Evolutionary conservation across 257 asterid species (phyloP), one percentile per base, ranked within the genome.

Genomic region (Rehmannia glutinosa): DNA sequence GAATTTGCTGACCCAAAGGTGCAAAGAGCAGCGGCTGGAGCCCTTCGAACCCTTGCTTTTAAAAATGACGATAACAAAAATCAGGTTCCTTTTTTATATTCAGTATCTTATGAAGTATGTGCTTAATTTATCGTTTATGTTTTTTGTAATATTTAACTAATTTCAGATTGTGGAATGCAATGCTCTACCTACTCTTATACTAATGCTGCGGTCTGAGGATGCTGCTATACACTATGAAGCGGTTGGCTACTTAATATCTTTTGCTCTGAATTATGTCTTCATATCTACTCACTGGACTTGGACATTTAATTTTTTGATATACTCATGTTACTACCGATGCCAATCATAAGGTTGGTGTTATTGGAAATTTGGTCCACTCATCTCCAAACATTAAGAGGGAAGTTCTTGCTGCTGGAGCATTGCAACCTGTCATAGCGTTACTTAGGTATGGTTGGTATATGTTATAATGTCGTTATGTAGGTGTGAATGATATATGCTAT

Each of bases 21-120:
- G 73, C 96, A 88, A 77, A 83, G 88, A 80, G 90, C 96, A 73
- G 88, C 90, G 21, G 96, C 96, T 35, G 96, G 96, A 66, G 88
- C 96, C 58, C 63, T 88, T 21, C 76, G 96, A 51, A 88, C 96
- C 46, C 90, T 88, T 66, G 96, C 96, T 52, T 88, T 88, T 62
- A 88, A 88, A 68, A 88, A 88, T 69, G 92, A 88, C 33, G 96
- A 85, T 71, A 88, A 88, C 73, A 88, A 88, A 76, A 80, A 85
- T 69, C 92, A 83, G 90, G 96, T 88, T 21, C 32, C 2, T 20
- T 25, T 7, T 28, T 74, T 4, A 15, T 47, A 41, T 45, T 71
- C 19, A 13, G 60, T 38, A 17, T 51, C 33, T 24, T 21, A 20
- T 53, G 19, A 15, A 27, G 28, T 53, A 41, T 63, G 6, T 64